A percentile compares a stretch with the other conserved stretches of the same genome.
These are phyloP conservation scores for Monosporozyma siamensis DNA, from an alignment of 805 yeast genomes.

Conservation along the genomic window DNA sequence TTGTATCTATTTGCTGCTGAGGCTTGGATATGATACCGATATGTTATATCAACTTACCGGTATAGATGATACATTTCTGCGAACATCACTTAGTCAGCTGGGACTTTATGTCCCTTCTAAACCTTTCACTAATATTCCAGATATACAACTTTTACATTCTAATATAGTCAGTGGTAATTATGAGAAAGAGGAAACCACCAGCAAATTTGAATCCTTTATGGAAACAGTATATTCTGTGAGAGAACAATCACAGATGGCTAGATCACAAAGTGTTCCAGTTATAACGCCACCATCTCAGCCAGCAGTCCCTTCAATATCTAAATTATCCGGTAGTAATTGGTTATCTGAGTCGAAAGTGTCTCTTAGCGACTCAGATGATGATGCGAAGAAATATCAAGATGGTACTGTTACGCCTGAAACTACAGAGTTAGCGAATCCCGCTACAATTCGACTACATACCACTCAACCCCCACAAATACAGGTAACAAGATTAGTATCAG, in stretches of 20 bases:
- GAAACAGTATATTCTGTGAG: not conserved
- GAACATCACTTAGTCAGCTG: not conserved
- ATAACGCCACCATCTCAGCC: not conserved
- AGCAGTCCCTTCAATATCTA: not conserved
- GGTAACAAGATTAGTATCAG: not conserved
- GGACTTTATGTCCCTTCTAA: not conserved
- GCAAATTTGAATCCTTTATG: slow-evolving; percentile 3
- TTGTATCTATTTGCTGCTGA: slow-evolving; percentile 1
- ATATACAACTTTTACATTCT: no score
- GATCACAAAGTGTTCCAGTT: not conserved
- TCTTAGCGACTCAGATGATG: slow-evolving; percentile 2
- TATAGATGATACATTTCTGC: not conserved
- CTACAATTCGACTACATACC: not conserved
- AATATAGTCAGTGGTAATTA: no score
- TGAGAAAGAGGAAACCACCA: not conserved
- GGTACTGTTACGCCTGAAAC: no score
- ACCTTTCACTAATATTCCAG: not conserved
- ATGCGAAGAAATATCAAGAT: not conserved
- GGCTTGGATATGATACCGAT: slow-evolving; percentile 1
- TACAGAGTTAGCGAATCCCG: no score
- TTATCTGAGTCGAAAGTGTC: slow-evolving; percentile 3
- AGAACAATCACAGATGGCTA: not conserved
- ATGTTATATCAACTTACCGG: not conserved
- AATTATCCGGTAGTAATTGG: not conserved
- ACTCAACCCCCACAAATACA: not conserved